Base-by-base conservation (phyloP, 176 grass and related monocot species). In the Oryza coarctata region DNA sequence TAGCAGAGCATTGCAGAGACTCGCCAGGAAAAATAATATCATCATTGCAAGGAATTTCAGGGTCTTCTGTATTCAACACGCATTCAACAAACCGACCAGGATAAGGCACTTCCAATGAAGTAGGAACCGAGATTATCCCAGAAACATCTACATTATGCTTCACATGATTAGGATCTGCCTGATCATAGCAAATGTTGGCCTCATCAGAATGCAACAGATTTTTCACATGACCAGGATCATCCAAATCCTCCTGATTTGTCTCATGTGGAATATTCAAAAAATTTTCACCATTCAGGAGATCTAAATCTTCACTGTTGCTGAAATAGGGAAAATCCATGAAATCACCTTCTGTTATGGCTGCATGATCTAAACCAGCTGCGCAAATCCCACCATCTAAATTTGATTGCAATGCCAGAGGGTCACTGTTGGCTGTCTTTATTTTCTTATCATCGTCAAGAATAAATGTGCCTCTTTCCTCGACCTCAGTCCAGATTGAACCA, bases 251-350 rank as follows among this genome's bases (percentile, higher is more conserved):
- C 33, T 87, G 86, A 85, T 83, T 89, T 77, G 71, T 75, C 13
- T 90, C 75, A 22, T 80, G 84, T 65, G 89, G 92, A 80, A 89
- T 89, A 80, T 83, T 89, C 72, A 92, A 79, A 26, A 94, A 87
- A 62, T 77, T 71, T 44, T 92, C 89, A 74, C 90, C 87, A 76
- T 89, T 81, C 36, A 94, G 85, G 60, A 94, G 78, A 25, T 86
- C 83, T 65, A 94, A 79, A 10, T 87, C 87, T 22, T 92, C 92
- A 43, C 80, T 74, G 18, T 85, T 91, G 67, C 69, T 58, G 77
- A 94, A 83, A 70, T 70, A 88, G 28, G 74, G 83, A 31, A 94
- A 89, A 85, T 94, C 92, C n/a, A 94, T 92, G 33, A 83, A 91
- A 73, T 89, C 89, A 70, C 25, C 70, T 78, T 92, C 90, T 73